phyloP scores from a whole-genome alignment of 768 basidiomycete genomes.

The Leccinum fibrillosum region DNA sequence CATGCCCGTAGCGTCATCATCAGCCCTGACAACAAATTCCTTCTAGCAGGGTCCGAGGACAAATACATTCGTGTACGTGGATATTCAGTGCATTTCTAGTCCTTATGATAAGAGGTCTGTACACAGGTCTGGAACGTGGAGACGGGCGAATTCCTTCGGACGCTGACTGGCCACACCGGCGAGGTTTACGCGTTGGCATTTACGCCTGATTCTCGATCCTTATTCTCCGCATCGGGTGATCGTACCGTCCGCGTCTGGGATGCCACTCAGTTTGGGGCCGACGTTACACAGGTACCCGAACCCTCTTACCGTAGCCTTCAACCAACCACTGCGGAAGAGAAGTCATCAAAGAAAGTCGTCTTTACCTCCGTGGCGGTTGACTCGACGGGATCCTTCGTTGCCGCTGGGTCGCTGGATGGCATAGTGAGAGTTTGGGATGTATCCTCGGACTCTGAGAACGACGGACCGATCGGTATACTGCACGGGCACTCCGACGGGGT shows the following conservation, averaged over 20 bases:
- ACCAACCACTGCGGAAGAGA: constrained; percentile 13
- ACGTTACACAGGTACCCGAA: constrained; percentile 19
- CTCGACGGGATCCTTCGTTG: constrained; percentile 39
- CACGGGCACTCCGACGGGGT: constrained; percentile 30
- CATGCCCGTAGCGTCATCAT: constrained; percentile 32
- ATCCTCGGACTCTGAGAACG: constrained; percentile 32
- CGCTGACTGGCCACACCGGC: constrained; percentile 31
- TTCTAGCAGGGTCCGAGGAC: constrained; percentile 35
- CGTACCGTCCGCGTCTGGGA: constrained; percentile 35
- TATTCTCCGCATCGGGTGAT: constrained; percentile 38
- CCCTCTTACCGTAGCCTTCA: constrained; percentile 19
- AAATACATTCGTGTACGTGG: constrained; percentile 30
- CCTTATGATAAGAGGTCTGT: constrained; percentile 3
- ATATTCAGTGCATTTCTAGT: background rate
- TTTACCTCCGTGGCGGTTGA: constrained; percentile 31
- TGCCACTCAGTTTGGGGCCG: constrained; percentile 22
- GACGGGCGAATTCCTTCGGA: constrained; percentile 27
- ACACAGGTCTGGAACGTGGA: constrained; percentile 27
- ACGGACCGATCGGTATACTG: constrained; percentile 20
- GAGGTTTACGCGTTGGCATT: constrained; percentile 37
- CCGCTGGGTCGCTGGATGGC: constrained; percentile 52
- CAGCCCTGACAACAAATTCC: constrained; percentile 29
- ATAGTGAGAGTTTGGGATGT: constrained; percentile 52
- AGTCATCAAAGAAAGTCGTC: constrained; percentile 21
- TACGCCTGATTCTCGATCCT: constrained; percentile 30